Percentiles rank a stretch among this genome's conserved stretches.
phyloP scores from a whole-genome alignment of 305 asterid genomes.

The Fraxinus greggii region DNA sequence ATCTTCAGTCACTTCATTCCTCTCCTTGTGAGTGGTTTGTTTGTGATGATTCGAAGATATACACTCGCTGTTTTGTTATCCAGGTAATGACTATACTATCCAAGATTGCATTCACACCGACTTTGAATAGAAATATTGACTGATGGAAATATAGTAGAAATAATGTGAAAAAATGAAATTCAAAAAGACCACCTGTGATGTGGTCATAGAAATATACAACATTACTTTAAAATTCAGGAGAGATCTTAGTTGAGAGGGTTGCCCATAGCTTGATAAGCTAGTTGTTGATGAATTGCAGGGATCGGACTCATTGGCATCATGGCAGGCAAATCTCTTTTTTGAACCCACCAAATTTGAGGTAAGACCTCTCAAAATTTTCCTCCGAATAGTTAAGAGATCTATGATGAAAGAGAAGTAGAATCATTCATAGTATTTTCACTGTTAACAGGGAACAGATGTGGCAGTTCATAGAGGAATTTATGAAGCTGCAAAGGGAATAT shows the following conservation, averaged over 20 bases:
- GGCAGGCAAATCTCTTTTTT: conserved; percentile 91
- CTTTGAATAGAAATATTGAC: neutral
- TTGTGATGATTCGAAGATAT: conserved; percentile 65
- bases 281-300: conserved; percentile 49
- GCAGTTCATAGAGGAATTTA: conserved; percentile 83
- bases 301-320: conserved; percentile 83
- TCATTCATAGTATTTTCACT: neutral
- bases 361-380: conserved; percentile 6
- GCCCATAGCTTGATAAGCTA: conserved; percentile 10
- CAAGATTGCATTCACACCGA: neutral
- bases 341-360: conserved; percentile 88
- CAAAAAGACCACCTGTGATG: neutral
- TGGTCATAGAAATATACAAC: neutral
- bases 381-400: neutral
- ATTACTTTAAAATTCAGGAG: neutral
- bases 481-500: conserved; percentile 91
- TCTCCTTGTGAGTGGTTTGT: conserved; percentile 90
- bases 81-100: conserved; percentile 47
- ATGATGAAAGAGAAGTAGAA: neutral
- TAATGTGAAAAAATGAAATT: neutral
- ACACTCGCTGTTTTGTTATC: conserved; percentile 69
- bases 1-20: conserved; percentile 76
- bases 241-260: neutral
- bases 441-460: conserved; percentile 60
- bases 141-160: neutral